Evolutionary conservation across 2,329 filamentous ascomycete species (phyloP).

Genomic region (Aspergillus hortae): DNA sequence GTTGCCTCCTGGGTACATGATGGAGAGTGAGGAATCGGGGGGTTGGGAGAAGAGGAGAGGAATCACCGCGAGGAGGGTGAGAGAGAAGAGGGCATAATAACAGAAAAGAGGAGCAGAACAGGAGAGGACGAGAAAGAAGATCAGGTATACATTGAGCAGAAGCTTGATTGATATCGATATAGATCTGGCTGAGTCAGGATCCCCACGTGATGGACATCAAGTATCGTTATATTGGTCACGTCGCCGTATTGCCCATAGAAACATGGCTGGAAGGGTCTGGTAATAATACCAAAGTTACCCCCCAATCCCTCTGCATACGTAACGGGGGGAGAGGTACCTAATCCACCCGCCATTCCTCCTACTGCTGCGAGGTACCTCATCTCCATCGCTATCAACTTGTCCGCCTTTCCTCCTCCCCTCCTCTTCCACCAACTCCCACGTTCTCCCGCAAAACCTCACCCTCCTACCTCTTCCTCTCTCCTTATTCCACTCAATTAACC

Average conservation of each 20-base stretch:
- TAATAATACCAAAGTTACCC: not conserved
- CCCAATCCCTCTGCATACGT: not conserved
- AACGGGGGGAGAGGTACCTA: not conserved
- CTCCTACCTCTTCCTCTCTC: not conserved
- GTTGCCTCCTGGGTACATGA: not conserved
- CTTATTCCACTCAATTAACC: not conserved
- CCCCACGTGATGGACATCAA: too few species aligned
- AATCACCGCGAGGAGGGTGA: not conserved
- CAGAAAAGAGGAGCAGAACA: not conserved
- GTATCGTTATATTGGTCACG: too few species aligned
- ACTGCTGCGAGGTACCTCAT: not conserved
- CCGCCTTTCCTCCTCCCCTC: slow-evolving; percentile 4
- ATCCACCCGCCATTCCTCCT: not conserved
- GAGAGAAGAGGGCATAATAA: not conserved
- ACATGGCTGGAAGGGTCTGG: too few species aligned
- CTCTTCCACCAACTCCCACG: slow-evolving; percentile 4
- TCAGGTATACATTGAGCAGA: not conserved
- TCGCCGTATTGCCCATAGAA: too few species aligned
- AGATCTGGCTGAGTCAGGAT: not conserved
- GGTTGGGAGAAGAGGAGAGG: not conserved
- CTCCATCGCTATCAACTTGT: slow-evolving; percentile 1
- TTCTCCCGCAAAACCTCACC: slow-evolving; percentile 1
- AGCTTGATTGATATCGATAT: not conserved
- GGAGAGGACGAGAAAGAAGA: not conserved
- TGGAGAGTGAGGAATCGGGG: not conserved